Base-by-base conservation (phyloP, 306 rosid species). In the Vigna hirtella region DNA sequence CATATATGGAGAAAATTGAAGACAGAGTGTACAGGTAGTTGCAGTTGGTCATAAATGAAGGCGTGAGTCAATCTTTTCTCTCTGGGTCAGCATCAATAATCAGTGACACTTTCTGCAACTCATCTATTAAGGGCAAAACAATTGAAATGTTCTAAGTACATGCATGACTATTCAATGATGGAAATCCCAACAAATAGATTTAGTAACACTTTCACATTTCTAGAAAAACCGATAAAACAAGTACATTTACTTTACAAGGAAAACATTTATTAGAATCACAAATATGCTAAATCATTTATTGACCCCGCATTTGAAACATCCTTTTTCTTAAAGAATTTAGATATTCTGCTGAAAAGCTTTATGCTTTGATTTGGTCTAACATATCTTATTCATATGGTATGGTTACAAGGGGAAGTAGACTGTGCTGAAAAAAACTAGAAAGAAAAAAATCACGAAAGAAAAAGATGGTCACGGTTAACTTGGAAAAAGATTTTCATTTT, bases 251-350 rank as follows among this genome's bases (percentile, higher is more conserved):
- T 18, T 18, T 45, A 80, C 10, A 9, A 49, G 61, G 70, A 48
- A 64, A 78, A 45, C 76, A 66, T 79, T 81, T 79, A 78, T 80
- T 71, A 59, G 42, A 75, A 56, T 53, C 72, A 38, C 73, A 70
- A 80, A 76, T 30, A 49, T 9, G 63, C 16, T 67, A 81, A 71
- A 69, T 70, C 64, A 59, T 83, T 73, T 67, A 74, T 76, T 81
- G 72, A 52, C 65, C 45, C 11, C 42, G 72, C 58, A 82, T 64
- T 66, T 64, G 65, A 76, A 70, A 79, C 24, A 16, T 57, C 79
- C 12, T 9, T 9, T 42, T 42, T 2, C 47, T 42, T 11, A 45
- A 43, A 43, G 40, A 36, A 6, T 8, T 36, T 36, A 36, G 42
- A 36, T 36, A 36, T 6, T 6, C 8, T 36, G 42, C 2, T 36